Evolutionary conservation across 805 yeast genomes (phyloP).

Genomic region (Suhomyces emberorum): DNA sequence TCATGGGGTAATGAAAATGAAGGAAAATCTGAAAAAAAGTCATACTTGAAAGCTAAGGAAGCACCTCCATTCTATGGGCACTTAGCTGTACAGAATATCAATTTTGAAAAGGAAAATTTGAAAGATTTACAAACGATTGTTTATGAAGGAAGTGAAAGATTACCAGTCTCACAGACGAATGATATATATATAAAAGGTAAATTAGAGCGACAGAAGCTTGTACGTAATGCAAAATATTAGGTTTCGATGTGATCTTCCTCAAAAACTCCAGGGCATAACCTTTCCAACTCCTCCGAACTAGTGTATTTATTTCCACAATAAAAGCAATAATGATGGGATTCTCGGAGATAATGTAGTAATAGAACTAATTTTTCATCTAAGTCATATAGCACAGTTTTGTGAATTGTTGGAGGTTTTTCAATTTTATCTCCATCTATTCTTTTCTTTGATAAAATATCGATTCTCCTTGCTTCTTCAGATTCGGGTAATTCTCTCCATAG

Average conservation of each 20-base stretch:
- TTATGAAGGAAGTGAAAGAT: slow-evolving; percentile 14
- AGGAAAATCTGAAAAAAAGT: neutral
- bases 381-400: neutral
- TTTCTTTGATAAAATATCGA: slow-evolving; percentile 1
- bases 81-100: slow-evolving; percentile 11
- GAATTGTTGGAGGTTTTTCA: neutral
- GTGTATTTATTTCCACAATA: slow-evolving; percentile 47
- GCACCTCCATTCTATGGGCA: slow-evolving; percentile 20
- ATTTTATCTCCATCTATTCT: slow-evolving; percentile 26
- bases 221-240: neutral
- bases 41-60: slow-evolving; percentile 2
- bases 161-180: slow-evolving; percentile 17
- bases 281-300: slow-evolving; percentile 33
- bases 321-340: slow-evolving; percentile 43
- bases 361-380: slow-evolving; percentile 25
- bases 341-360: slow-evolving; percentile 39
- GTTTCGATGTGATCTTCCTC: slow-evolving; percentile 39
- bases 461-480: slow-evolving; percentile 1
- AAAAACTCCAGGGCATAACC: slow-evolving; percentile 48
- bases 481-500: slow-evolving; percentile 39
- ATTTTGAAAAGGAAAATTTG: slow-evolving; percentile 16
- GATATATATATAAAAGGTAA: slow-evolving; percentile 14
- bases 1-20: slow-evolving; percentile 31
- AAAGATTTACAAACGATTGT: neutral
- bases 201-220: slow-evolving; percentile 2